Evolutionary conservation across 768 basidiomycete genomes (phyloP), one percentile per base, ranked within the genome.

Genomic region (Crucibulum laeve): DNA sequence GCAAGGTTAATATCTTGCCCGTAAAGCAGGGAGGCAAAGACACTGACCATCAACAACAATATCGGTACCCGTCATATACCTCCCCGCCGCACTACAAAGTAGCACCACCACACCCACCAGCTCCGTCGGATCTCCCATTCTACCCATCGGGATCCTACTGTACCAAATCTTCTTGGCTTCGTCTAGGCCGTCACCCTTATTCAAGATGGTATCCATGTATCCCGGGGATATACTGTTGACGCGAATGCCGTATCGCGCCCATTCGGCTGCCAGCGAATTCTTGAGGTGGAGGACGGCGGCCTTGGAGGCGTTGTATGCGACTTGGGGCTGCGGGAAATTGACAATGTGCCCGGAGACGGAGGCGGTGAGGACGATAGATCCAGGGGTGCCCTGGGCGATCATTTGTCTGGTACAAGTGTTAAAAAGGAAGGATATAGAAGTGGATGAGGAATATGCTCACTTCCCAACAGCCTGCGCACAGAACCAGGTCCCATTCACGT

Each of bases 161-260:
- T 55, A 46, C 70, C 68, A 74, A n/a, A 64, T 57, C 7, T 49
- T 48, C 37, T 63, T 56, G n/a, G 56, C 61, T 7, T 56, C 52
- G 11, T 54, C 63, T 10, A 69, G 50, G 1, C 59, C 58, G 0
- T 57, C 55, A 6, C 63, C 64, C 34, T 60, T 56, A 30, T 71
- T 73, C 52, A 72, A 53, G 35, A 63, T 55, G 4, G 73, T 72
- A 38, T 71, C 63, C 62, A 69, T 69, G 45, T 68, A 72, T 11
- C 70, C 71, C 8, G 70, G 68, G 34, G 64, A 66, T 21, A 74
- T 62, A 30, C 63, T 66, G 44, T 71, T 74, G 26, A 69, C 70
- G 5, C 66, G 60, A 25, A 71, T 67, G 1, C 70, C 68, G 48
- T 74, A 53, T 7, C 56, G 46, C 1, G 61, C 64, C 69, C 69